Conservation (phyloP, 2,329 filamentous ascomycete genomes). For the Dothideomycetes sp. region DNA sequence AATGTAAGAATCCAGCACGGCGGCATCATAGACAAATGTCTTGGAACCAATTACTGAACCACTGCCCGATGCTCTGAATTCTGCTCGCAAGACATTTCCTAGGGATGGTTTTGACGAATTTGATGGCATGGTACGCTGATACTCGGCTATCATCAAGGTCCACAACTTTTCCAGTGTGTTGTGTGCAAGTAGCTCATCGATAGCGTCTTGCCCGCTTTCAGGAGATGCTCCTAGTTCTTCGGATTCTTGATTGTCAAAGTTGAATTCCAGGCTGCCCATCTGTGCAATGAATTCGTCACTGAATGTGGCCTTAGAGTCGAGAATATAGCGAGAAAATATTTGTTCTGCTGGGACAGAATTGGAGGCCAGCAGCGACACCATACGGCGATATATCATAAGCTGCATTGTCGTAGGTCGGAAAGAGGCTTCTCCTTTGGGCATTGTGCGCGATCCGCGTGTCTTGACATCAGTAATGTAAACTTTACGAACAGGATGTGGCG, state of each 20-base stretch:
- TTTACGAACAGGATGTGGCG: constrained; percentile 22
- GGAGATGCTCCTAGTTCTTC: constrained; percentile 30
- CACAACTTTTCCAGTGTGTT: constrained; percentile 54
- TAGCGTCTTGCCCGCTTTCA: constrained; percentile 33
- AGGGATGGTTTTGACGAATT: constrained; percentile 43
- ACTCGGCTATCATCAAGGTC: constrained; percentile 54
- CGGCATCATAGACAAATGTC: constrained; percentile 57
- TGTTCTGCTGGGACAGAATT: constrained; percentile 59
- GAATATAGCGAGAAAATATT: constrained; percentile 61
- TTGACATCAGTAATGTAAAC: constrained; percentile 87
- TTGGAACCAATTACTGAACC: constrained; percentile 49
- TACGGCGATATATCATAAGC: constrained; percentile 78
- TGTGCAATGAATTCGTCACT: constrained; percentile 72
- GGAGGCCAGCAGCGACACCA: constrained; percentile 67
- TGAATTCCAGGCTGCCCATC: constrained; percentile 57
- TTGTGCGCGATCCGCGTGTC: constrained; percentile 57
- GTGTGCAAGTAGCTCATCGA: constrained; percentile 46
- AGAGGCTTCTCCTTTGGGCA: constrained; percentile 56
- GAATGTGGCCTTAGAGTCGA: constrained; percentile 58
- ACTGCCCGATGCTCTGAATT: constrained; percentile 41
- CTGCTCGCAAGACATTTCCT: constrained; percentile 48
- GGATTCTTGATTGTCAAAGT: constrained; percentile 24
- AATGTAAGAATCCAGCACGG: constrained; percentile 57
- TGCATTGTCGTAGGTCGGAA: constrained; percentile 75
- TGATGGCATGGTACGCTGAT: constrained; percentile 40